Conservation (phyloP, 164 flowering plant species). For the Kalanchoe fedtschenkoi region DNA sequence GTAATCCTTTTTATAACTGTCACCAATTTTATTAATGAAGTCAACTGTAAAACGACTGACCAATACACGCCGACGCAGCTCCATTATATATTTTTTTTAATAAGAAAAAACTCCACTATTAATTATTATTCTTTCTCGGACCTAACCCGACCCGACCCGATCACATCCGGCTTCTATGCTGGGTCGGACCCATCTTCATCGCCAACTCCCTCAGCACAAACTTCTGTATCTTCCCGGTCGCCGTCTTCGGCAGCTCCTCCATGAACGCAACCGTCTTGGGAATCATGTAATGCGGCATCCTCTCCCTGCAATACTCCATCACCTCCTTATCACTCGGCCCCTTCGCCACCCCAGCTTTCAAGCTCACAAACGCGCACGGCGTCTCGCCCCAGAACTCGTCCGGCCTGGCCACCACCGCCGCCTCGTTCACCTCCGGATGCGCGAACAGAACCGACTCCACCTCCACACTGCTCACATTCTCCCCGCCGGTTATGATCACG, state of each 20-base stretch:
- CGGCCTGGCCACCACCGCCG: neutral
- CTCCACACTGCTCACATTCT: conserved; percentile 3
- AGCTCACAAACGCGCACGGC: conserved; percentile 4
- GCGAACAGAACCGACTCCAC: neutral
- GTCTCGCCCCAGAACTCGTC: conserved; percentile 7
- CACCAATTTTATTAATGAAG: too few species aligned
- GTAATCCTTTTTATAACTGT: too few species aligned
- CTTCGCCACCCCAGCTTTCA: neutral
- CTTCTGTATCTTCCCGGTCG: conserved; percentile 4
- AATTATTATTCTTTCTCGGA: too few species aligned
- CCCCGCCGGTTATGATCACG: conserved; percentile 7
- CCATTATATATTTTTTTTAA: too few species aligned
- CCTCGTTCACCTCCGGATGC: neutral
- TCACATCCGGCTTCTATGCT: neutral
- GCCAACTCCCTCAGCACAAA: conserved; percentile 3
- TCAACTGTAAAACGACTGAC: too few species aligned
- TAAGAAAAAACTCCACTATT: too few species aligned
- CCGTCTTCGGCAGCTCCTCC: conserved; percentile 7
- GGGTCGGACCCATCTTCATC: neutral
- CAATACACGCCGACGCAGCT: too few species aligned
- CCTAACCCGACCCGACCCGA: neutral
- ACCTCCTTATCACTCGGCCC: neutral
- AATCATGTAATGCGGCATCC: conserved; percentile 5
- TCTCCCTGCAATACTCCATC: conserved; percentile 5
- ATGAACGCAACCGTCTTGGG: conserved; percentile 3